A percentile compares a stretch with the other conserved stretches of the same genome.
Evolutionary conservation across 192 early-diverging fungal species (phyloP).

Genomic region (Spizellomyces punctatus): DNA sequence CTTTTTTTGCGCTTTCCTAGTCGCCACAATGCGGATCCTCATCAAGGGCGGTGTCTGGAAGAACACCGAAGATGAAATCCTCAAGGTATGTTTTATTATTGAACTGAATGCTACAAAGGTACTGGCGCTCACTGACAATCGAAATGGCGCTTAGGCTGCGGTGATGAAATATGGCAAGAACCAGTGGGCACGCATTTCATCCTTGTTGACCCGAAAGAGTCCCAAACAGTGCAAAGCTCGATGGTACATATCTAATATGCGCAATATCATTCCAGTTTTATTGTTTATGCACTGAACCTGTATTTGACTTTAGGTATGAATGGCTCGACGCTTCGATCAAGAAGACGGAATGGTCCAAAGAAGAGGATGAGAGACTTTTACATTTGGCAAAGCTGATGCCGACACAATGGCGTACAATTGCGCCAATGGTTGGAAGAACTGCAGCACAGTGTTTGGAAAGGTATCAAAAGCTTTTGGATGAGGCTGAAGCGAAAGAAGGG

Average conservation of each 20-base stretch:
- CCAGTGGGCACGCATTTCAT: conserved; percentile 98
- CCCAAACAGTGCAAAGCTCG: conserved; percentile 99
- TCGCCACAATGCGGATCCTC: conserved; percentile 41
- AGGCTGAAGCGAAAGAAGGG: conserved; percentile 85
- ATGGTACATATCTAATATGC: conserved; percentile 64
- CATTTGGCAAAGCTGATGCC: conserved; percentile 99
- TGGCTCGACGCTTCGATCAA: conserved; percentile 99
- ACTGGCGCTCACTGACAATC: conserved; percentile 16
- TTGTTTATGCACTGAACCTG: no score
- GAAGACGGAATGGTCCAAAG: conserved; percentile 99
- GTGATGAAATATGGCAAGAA: conserved; percentile 99
- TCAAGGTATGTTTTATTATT: conserved; percentile 57
- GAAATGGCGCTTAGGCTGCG: conserved; percentile 63
- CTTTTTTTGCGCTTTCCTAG: no score
- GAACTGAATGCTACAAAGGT: not conserved
- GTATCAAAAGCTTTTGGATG: conserved; percentile 93
- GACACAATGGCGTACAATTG: conserved; percentile 99
- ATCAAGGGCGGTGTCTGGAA: conserved; percentile 98
- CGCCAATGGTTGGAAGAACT: conserved; percentile 95
- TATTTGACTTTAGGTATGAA: conserved; percentile 58
- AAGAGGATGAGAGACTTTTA: conserved; percentile 96
- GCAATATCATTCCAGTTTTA: not conserved
- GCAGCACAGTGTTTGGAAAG: conserved; percentile 96
- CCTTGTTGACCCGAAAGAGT: conserved; percentile 89
- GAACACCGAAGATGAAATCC: conserved; percentile 98